Evolutionary conservation across 495 filamentous ascomycete genomes (phyloP).

Genomic region (Neurospora terricola): DNA sequence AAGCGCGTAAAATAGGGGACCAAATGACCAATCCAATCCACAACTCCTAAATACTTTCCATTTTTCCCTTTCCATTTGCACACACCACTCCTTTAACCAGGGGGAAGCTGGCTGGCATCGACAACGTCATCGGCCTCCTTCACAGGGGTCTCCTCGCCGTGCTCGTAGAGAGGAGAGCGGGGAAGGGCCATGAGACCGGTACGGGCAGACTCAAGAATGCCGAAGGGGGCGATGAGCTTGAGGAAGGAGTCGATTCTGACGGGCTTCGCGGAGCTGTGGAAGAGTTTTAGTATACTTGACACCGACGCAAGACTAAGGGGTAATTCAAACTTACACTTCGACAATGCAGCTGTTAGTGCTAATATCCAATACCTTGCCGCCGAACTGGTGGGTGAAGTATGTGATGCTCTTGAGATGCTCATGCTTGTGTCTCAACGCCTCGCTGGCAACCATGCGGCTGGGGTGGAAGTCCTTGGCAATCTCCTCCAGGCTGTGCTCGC

Average conservation of each 20-base stretch:
- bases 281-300: slow-evolving; percentile 3
- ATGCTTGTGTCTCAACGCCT: slow-evolving; percentile 90
- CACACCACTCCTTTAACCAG: slow-evolving; percentile 51
- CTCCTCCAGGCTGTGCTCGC: slow-evolving; percentile 26
- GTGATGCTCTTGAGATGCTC: slow-evolving; percentile 93
- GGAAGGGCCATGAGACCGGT: slow-evolving; percentile 96
- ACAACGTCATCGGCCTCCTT: slow-evolving; percentile 89
- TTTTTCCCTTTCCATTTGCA: slow-evolving; percentile 3
- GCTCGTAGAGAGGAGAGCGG: slow-evolving; percentile 73
- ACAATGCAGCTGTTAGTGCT: slow-evolving; percentile 98
- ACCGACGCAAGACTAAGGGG: background rate
- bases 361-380: slow-evolving; percentile 94
- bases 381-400: slow-evolving; percentile 92
- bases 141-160: slow-evolving; percentile 60
- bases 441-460: slow-evolving; percentile 66
- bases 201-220: slow-evolving; percentile 87
- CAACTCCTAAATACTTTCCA: background rate
- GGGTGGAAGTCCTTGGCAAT: slow-evolving; percentile 71
- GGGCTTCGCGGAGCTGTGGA: slow-evolving; percentile 75
- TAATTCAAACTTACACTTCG: slow-evolving; percentile 64
- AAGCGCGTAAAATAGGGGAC: background rate
- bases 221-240: slow-evolving; percentile 92
- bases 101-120: slow-evolving; percentile 84
- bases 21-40: slow-evolving; percentile 3
- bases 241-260: slow-evolving; percentile 92